Percentiles rank a stretch among this genome's conserved stretches.
Conservation (phyloP, 2,329 filamentous ascomycete genomes). For the Coniosporium tulheliwenetii region DNA sequence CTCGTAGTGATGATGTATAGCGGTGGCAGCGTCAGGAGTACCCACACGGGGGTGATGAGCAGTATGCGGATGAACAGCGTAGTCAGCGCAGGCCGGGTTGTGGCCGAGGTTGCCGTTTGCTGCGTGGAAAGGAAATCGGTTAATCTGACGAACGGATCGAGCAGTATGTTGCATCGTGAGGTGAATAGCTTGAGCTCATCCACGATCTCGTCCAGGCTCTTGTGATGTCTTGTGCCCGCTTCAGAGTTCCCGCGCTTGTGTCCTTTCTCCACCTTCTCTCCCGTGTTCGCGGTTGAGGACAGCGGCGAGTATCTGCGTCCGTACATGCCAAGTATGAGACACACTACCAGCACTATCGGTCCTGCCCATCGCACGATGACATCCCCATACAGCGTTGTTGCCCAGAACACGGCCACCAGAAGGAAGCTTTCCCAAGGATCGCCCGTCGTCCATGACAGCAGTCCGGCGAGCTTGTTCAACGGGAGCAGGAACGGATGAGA, state of each 20-base stretch:
- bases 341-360: conserved; percentile 64
- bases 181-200: conserved; percentile 86
- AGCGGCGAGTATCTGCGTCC: conserved; percentile 75
- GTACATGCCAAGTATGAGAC: conserved; percentile 85
- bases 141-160: conserved; percentile 75
- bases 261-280: conserved; percentile 40
- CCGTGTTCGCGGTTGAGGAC: conserved; percentile 67
- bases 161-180: conserved; percentile 74
- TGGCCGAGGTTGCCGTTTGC: conserved; percentile 77
- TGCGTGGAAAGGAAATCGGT: conserved; percentile 92
- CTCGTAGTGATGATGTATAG: conserved; percentile 74
- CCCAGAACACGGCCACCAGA: conserved; percentile 75
- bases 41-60: conserved; percentile 78
- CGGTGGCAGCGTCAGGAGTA: conserved; percentile 65
- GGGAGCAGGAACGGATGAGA: conserved; percentile 89
- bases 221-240: conserved; percentile 61
- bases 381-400: conserved; percentile 71
- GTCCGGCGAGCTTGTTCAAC: conserved; percentile 67
- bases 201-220: conserved; percentile 93
- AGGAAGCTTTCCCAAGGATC: conserved; percentile 98
- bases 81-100: conserved; percentile 76
- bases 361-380: conserved; percentile 65
- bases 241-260: conserved; percentile 40
- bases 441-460: conserved; percentile 84
- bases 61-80: conserved; percentile 80